Conservation (phyloP, 129 eudicot species). For the Cynara cardunculus region DNA sequence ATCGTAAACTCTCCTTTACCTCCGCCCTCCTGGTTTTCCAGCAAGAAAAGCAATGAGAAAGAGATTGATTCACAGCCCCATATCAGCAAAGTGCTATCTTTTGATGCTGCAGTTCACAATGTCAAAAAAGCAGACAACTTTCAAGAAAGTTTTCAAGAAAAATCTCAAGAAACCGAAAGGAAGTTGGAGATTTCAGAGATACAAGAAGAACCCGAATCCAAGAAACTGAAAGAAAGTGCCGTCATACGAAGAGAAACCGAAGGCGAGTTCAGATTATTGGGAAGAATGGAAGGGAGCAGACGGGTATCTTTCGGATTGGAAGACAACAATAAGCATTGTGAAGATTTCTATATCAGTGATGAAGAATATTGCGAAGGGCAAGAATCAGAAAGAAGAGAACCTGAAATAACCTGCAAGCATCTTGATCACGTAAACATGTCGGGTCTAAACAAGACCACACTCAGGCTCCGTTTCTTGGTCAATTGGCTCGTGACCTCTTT, state of each 20-base stretch:
- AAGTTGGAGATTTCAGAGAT: conserved; percentile 17
- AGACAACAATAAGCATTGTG: conserved; percentile 17
- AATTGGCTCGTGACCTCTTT: conserved; percentile 44
- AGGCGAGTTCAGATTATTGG: conserved; percentile 37
- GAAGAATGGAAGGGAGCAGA: conserved; percentile 38
- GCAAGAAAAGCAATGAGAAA: conserved; percentile 14
- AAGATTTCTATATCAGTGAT: conserved; percentile 27
- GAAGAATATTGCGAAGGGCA: conserved; percentile 35
- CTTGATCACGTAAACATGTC: conserved; percentile 44
- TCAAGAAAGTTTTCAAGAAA: conserved; percentile 16
- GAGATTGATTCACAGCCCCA: conserved; percentile 18
- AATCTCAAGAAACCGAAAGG: conserved; percentile 6
- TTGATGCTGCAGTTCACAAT: conserved; percentile 40
- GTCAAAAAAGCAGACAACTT: conserved; percentile 25
- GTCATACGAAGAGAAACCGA: conserved; percentile 40
- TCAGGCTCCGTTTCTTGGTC: conserved; percentile 35
- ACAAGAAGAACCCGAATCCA: conserved; percentile 32
- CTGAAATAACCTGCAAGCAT: conserved; percentile 39
- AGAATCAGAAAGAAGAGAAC: conserved; percentile 40
- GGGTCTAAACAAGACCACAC: conserved; percentile 38
- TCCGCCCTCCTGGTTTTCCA: conserved; percentile 31
- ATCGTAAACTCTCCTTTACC: conserved; percentile 33
- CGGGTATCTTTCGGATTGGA: conserved; percentile 37
- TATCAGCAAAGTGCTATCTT: conserved; percentile 22
- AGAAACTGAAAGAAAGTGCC: conserved; percentile 35